Evolutionary conservation across 305 asterid genomes (phyloP).

Genomic region (Lippia alba): DNA sequence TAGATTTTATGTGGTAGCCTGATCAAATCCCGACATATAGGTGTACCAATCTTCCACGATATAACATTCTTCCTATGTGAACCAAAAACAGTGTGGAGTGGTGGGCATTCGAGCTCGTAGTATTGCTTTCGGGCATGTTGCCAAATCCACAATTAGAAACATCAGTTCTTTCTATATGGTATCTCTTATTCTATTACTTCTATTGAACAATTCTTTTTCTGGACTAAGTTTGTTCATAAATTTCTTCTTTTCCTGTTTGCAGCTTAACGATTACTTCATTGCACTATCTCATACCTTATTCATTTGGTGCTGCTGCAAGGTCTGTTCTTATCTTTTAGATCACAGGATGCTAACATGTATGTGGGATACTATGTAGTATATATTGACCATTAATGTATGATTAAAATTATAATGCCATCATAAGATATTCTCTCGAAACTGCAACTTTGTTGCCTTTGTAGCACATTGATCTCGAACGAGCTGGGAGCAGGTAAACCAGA

Average conservation of each 20-base stretch:
- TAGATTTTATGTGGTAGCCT: not conserved
- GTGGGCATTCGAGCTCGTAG: slow-evolving; percentile 63
- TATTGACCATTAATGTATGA: not conserved
- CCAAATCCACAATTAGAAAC: slow-evolving; percentile 63
- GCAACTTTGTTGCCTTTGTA: slow-evolving; percentile 11
- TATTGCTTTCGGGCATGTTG: slow-evolving; percentile 58
- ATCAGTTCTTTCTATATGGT: slow-evolving; percentile 66
- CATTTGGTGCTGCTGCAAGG: slow-evolving; percentile 69
- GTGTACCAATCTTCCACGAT: not conserved
- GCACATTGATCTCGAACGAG: slow-evolving; percentile 60
- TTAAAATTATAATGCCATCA: not conserved
- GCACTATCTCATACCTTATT: slow-evolving; percentile 63
- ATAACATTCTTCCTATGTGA: not conserved
- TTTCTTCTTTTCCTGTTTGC: slow-evolving; percentile 19
- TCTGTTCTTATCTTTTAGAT: slow-evolving; percentile 20
- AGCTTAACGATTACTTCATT: slow-evolving; percentile 51
- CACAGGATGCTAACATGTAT: too few relatives aligned
- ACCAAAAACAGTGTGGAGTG: slow-evolving; percentile 49
- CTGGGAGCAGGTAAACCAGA: slow-evolving; percentile 66
- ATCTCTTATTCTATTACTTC: slow-evolving; percentile 2
- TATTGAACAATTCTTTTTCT: not conserved
- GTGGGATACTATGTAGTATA: not conserved
- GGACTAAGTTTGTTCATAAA: not conserved
- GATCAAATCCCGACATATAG: not conserved
- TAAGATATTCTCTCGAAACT: not conserved